Evolutionary conservation across 1,139 yeast genomes (phyloP).

Genomic region (Kurtzmaniella quercitrusa): DNA sequence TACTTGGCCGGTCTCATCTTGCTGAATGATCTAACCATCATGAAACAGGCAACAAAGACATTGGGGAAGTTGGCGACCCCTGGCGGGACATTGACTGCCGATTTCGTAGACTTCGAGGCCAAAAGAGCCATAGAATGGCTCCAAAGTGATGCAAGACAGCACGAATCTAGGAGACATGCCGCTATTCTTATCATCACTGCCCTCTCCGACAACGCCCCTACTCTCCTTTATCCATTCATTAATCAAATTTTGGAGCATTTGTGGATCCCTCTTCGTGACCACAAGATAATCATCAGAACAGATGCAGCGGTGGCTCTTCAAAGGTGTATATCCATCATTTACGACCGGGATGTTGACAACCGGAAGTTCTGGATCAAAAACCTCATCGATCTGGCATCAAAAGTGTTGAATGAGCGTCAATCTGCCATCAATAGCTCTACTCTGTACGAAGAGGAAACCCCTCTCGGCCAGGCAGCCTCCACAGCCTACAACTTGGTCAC

Average conservation of each 20-base stretch:
- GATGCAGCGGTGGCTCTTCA: slow-evolving; percentile 85
- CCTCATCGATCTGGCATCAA: slow-evolving; percentile 58
- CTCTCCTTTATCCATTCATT: slow-evolving; percentile 72
- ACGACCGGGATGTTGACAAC: slow-evolving; percentile 70
- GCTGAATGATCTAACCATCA: slow-evolving; percentile 76
- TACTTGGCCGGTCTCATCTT: slow-evolving; percentile 79
- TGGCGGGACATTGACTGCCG: slow-evolving; percentile 85
- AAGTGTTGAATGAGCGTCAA: slow-evolving; percentile 26
- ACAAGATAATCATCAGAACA: slow-evolving; percentile 65
- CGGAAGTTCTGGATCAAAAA: slow-evolving; percentile 71
- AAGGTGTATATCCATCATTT: slow-evolving; percentile 72
- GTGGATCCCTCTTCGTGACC: slow-evolving; percentile 85
- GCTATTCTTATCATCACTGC: slow-evolving; percentile 83
- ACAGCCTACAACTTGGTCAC: slow-evolving; percentile 24
- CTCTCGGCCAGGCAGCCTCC: slow-evolving; percentile 11
- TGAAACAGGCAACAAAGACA: slow-evolving; percentile 82
- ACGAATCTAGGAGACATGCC: slow-evolving; percentile 81
- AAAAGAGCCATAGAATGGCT: slow-evolving; percentile 89
- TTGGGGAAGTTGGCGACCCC: slow-evolving; percentile 86
- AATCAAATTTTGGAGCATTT: slow-evolving; percentile 76
- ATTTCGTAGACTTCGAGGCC: slow-evolving; percentile 89
- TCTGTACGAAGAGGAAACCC: slow-evolving; percentile 4
- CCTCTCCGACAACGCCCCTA: slow-evolving; percentile 84
- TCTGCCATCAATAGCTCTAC: slow-evolving; percentile 1
- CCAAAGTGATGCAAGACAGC: slow-evolving; percentile 70